These are phyloP conservation scores for Fomitopsis pulvina DNA, from an alignment of 768 basidiomycete genomes.

Conservation along the genomic window DNA sequence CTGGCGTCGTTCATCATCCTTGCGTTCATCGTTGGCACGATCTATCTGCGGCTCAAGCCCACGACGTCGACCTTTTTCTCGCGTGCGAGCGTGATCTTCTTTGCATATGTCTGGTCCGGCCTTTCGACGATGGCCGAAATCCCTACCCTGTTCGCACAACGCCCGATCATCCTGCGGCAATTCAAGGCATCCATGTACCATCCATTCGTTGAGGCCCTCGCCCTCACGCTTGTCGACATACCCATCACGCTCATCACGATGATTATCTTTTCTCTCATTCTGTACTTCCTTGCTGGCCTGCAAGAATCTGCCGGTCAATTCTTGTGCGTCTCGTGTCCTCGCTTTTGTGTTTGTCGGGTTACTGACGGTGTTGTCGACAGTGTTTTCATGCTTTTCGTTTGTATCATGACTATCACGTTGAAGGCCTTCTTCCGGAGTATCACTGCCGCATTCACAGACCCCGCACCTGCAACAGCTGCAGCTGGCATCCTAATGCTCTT, in stretches of 20 bases:
- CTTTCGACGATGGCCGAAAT: conserved; percentile 58
- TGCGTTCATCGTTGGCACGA: conserved; percentile 50
- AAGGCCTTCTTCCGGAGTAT: conserved; percentile 70
- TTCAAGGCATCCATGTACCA: conserved; percentile 57
- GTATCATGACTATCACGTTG: conserved; percentile 56
- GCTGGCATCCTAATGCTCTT: conserved; percentile 46
- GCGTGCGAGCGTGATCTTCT: conserved; percentile 73
- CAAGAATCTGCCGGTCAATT: conserved; percentile 53
- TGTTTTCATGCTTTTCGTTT: conserved; percentile 51
- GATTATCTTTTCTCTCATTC: conserved; percentile 37
- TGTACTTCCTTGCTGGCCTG: conserved; percentile 60
- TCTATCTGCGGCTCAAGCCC: conserved; percentile 52
- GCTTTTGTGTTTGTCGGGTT: neutral
- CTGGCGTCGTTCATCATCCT: conserved; percentile 43
- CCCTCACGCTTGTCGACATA: conserved; percentile 54
- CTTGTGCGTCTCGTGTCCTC: conserved; percentile 48
- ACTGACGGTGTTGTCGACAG: conserved; percentile 25
- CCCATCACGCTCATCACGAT: conserved; percentile 48
- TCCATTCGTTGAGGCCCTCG: conserved; percentile 47
- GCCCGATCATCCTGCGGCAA: conserved; percentile 54
- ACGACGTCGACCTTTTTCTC: conserved; percentile 61
- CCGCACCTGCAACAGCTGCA: conserved; percentile 56
- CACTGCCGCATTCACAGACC: conserved; percentile 51
- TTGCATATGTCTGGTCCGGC: conserved; percentile 53
- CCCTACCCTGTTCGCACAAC: conserved; percentile 46